Percentiles rank a stretch among this genome's conserved stretches.
These are phyloP conservation scores for Simmondsia chinensis DNA, from an alignment of 148 eudicot genomes.

Conservation along the genomic window DNA sequence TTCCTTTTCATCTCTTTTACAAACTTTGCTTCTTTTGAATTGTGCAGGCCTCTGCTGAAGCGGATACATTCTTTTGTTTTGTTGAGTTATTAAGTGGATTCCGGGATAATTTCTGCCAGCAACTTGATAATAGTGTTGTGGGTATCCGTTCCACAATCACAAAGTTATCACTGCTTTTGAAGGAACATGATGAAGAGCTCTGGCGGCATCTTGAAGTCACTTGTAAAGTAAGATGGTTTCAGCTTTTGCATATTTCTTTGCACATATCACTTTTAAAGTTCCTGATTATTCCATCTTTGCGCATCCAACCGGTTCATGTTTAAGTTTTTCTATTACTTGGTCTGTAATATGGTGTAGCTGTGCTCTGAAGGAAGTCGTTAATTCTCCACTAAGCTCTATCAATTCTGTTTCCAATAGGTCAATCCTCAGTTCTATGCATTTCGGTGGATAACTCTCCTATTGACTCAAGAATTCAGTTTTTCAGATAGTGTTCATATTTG, in stretches of 20 bases:
- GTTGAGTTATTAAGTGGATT: constrained; percentile 89
- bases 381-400: too few relatives aligned
- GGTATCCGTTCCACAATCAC: constrained; percentile 95
- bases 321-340: too few relatives aligned
- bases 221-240: constrained; percentile 56
- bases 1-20: too few relatives aligned
- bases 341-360: too few relatives aligned
- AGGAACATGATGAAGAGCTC: constrained; percentile 95
- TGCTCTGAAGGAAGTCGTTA: too few relatives aligned
- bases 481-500: constrained; percentile 80
- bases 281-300: too few relatives aligned
- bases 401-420: constrained; percentile 56
- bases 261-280: too few relatives aligned
- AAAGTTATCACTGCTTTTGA: constrained; percentile 66
- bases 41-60: constrained; percentile 79
- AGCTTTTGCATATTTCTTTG: too few relatives aligned
- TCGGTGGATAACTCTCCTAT: constrained; percentile 97
- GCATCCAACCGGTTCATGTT: too few relatives aligned
- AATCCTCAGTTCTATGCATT: constrained; percentile 99
- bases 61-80: constrained; percentile 96
- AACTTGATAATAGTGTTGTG: constrained; percentile 95
- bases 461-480: constrained; percentile 96
- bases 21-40: too few relatives aligned
- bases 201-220: constrained; percentile 99
- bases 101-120: constrained; percentile 89